phyloP scores from a whole-genome alignment of 1,139 yeast genomes.

The Taphrina betulina region DNA sequence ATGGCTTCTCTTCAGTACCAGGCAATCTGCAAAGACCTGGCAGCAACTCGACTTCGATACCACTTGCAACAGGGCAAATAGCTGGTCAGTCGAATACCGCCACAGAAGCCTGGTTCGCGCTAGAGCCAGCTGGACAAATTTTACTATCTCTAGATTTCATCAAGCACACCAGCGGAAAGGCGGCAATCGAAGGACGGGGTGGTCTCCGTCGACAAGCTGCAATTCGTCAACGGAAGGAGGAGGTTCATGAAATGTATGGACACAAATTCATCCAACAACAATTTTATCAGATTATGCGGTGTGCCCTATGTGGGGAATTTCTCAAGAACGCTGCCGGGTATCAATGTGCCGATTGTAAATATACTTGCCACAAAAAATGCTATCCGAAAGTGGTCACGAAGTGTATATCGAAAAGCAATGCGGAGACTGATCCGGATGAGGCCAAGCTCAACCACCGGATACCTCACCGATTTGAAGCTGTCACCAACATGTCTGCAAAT shows the following conservation, averaged over 20 bases:
- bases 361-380: conserved; percentile 92
- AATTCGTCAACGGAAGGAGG: conserved; percentile 90
- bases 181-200: conserved; percentile 51
- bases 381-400: conserved; percentile 91
- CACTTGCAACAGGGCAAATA: not conserved
- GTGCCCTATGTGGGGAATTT: conserved; percentile 95
- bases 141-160: conserved; percentile 74
- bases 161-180: conserved; percentile 56
- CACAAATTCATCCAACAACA: conserved; percentile 95
- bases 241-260: conserved; percentile 92
- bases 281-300: conserved; percentile 92
- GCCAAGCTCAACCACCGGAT: conserved; percentile 91
- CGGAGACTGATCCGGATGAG: conserved; percentile 82
- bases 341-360: conserved; percentile 94
- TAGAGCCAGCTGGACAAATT: conserved; percentile 93
- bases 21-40: too few relatives aligned
- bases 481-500: conserved; percentile 88
- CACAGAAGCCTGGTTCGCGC: conserved; percentile 81
- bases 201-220: conserved; percentile 98
- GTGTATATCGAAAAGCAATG: conserved; percentile 85
- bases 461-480: conserved; percentile 92
- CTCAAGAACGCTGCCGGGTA: conserved; percentile 81
- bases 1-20: not conserved
- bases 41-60: too few relatives aligned
- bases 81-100: not conserved